Conservation (phyloP, 179 eudicot species). For the Gypsophila paniculata region DNA sequence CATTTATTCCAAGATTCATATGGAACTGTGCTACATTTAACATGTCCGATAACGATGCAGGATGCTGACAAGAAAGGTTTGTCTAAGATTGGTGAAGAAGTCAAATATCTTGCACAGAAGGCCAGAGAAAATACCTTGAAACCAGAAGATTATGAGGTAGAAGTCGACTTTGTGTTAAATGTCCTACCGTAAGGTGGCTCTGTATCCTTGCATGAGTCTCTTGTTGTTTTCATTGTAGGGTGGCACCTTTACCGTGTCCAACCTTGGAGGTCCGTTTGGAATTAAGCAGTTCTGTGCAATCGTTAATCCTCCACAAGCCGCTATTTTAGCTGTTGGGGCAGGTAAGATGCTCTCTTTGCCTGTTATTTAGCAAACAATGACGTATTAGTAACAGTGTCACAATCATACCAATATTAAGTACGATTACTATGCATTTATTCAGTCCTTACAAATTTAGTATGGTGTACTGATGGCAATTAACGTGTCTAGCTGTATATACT, state of each 20-base stretch:
- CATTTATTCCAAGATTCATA: neutral
- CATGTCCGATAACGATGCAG: constrained; percentile 34
- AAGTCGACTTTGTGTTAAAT: neutral
- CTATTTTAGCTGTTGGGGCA: constrained; percentile 88
- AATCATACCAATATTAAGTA: neutral
- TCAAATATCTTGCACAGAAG: constrained; percentile 74
- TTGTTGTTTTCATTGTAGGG: constrained; percentile 45
- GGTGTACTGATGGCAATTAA: neutral
- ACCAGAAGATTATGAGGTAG: constrained; percentile 91
- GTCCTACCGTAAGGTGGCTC: constrained; percentile 4
- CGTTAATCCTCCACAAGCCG: constrained; percentile 95
- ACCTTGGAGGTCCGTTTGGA: constrained; percentile 96
- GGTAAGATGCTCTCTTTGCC: constrained; percentile 41
- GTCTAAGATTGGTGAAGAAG: constrained; percentile 73
- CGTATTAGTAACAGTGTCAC: neutral
- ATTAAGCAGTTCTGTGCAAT: constrained; percentile 95
- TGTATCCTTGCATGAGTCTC: neutral
- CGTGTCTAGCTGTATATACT: neutral
- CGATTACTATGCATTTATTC: neutral
- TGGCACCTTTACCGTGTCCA: constrained; percentile 92
- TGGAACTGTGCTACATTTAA: neutral
- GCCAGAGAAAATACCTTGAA: constrained; percentile 87
- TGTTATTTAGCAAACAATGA: neutral
- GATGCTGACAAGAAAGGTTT: constrained; percentile 98
- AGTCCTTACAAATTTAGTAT: neutral